A percentile compares a stretch with the other conserved stretches of the same genome.
These are phyloP conservation scores for Talaromyces rugulosus DNA, from an alignment of 2,329 filamentous ascomycete species.

Conservation along the genomic window DNA sequence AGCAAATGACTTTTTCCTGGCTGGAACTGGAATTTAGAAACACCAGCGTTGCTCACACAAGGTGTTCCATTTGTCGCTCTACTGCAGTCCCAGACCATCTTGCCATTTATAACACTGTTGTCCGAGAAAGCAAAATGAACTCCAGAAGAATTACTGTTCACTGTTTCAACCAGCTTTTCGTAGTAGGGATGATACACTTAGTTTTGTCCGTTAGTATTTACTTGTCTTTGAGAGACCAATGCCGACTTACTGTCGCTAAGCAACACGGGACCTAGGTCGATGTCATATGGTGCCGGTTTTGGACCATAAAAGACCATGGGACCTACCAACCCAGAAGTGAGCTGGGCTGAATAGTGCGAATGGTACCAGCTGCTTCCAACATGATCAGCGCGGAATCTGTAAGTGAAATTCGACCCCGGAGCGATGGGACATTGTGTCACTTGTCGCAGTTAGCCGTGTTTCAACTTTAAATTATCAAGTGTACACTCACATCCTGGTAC, in stretches of 20 bases:
- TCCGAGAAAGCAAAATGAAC: conserved; percentile 3
- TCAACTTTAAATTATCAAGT: neutral
- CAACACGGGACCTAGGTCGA: neutral
- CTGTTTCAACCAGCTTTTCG: neutral
- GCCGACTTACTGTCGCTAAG: neutral
- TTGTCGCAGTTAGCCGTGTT: neutral
- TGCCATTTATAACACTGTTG: conserved; percentile 1
- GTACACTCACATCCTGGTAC: conserved; percentile 37
- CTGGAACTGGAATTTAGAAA: conserved; percentile 1
- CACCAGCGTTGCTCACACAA: conserved; percentile 1
- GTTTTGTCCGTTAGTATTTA: neutral
- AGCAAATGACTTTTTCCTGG: conserved; percentile 1
- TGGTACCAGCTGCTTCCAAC: conserved; percentile 36
- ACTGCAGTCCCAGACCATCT: conserved; percentile 1
- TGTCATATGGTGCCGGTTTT: neutral
- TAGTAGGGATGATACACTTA: conserved; percentile 2
- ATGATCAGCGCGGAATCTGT: conserved; percentile 46
- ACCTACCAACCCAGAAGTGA: conserved; percentile 26
- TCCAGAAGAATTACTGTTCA: neutral
- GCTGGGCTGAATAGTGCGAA: conserved; percentile 30
- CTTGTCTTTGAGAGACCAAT: neutral
- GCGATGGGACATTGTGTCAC: conserved; percentile 52
- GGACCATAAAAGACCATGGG: conserved; percentile 2
- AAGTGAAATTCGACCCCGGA: conserved; percentile 51
- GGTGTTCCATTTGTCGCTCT: neutral